Evolutionary conservation across 768 basidiomycete species (phyloP).

Genomic region (Suillus clintonianus): DNA sequence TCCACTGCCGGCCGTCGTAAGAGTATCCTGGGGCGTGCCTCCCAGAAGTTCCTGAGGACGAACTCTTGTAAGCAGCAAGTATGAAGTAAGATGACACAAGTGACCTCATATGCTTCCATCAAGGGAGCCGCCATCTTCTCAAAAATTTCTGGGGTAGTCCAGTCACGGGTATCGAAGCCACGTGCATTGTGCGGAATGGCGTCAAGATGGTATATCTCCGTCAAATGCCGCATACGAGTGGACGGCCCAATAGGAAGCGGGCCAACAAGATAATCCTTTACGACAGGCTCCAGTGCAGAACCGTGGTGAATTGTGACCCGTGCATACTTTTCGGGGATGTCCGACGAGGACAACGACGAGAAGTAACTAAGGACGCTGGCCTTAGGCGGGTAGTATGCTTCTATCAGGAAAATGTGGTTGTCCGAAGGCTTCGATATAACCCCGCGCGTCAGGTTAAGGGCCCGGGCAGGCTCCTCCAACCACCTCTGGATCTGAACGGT

Average conservation of each 20-base stretch:
- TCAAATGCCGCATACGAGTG: constrained; percentile 44
- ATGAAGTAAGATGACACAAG: constrained; percentile 6
- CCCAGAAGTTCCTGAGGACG: constrained; percentile 48
- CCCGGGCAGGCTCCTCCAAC: constrained; percentile 42
- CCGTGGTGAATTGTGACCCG: constrained; percentile 56
- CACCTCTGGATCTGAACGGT: constrained; percentile 45
- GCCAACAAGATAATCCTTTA: constrained; percentile 59
- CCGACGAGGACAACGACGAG: constrained; percentile 26
- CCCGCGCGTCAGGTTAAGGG: constrained; percentile 50
- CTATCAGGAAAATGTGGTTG: constrained; percentile 53
- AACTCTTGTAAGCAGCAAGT: not conserved
- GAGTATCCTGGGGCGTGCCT: constrained; percentile 49
- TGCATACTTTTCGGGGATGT: constrained; percentile 42
- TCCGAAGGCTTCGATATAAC: constrained; percentile 39
- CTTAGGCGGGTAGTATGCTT: constrained; percentile 52
- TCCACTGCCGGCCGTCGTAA: constrained; percentile 45
- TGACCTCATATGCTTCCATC: constrained; percentile 43
- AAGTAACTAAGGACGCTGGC: constrained; percentile 48
- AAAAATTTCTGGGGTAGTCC: constrained; percentile 29
- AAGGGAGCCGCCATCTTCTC: constrained; percentile 36
- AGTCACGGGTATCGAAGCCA: constrained; percentile 32
- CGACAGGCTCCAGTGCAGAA: constrained; percentile 38
- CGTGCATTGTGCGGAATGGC: constrained; percentile 59
- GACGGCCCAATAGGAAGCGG: constrained; percentile 49
- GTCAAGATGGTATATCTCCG: constrained; percentile 53